phyloP scores from a whole-genome alignment of 2,329 filamentous ascomycete genomes.

The Penicillium hesseltinei region DNA sequence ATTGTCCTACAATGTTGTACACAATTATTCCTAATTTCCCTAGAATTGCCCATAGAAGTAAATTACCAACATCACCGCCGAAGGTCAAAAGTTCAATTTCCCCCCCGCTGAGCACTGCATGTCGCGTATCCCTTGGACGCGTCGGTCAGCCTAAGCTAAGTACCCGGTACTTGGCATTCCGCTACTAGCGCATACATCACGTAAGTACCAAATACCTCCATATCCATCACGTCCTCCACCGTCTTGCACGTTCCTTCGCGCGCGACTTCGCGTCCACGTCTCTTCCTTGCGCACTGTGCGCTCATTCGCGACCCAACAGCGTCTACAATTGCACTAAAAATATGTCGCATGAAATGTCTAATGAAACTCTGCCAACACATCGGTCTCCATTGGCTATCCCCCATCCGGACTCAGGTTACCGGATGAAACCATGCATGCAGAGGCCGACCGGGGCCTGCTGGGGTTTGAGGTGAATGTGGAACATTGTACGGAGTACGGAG shows the following conservation, averaged over 20 bases:
- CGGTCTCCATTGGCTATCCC: neutral
- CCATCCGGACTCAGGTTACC: neutral
- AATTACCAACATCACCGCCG: neutral
- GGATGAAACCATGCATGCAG: slow-evolving; percentile 4
- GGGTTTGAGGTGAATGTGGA: neutral
- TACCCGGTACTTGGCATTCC: slow-evolving; percentile 3
- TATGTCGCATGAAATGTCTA: neutral
- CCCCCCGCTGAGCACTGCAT: neutral
- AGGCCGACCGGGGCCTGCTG: neutral
- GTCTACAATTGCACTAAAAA: neutral
- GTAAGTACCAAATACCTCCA: slow-evolving; percentile 4
- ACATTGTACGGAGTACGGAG: neutral
- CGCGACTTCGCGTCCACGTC: slow-evolving; percentile 2
- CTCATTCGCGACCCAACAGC: neutral
- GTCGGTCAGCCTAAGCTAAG: neutral
- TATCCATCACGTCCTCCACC: neutral
- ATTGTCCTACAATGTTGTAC: neutral
- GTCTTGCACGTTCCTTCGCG: neutral
- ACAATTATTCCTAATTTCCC: neutral
- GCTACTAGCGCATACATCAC: neutral
- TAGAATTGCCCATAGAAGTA: neutral
- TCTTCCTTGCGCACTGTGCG: slow-evolving; percentile 3
- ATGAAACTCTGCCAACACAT: slow-evolving; percentile 9
- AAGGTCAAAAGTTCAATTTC: neutral
- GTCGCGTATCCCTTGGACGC: slow-evolving; percentile 16